phyloP scores from a whole-genome alignment of 208 protist species.

The Wallacemonas sp. region DNA sequence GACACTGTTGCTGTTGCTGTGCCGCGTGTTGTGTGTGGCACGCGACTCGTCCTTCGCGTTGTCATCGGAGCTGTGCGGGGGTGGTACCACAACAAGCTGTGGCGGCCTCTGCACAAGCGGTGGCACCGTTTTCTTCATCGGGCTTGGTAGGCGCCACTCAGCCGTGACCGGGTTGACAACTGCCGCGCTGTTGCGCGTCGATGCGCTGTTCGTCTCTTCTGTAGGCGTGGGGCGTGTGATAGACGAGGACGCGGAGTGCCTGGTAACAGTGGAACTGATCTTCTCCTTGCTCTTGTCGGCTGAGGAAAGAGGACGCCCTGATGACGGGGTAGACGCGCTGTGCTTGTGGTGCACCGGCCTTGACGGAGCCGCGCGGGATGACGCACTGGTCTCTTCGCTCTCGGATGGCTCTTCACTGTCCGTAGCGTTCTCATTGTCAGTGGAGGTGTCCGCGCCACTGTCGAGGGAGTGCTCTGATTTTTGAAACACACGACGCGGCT shows the following conservation, averaged over 20 bases:
- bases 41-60: not conserved
- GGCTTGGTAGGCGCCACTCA: slow-evolving; percentile 8
- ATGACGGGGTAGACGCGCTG: not conserved
- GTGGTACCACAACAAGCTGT: not conserved
- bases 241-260: not conserved
- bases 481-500: no score
- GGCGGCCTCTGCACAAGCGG: not conserved
- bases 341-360: not conserved
- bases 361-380: not conserved
- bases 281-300: not conserved
- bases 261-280: not conserved
- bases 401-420: no score
- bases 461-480: no score
- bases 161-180: slow-evolving; percentile 10
- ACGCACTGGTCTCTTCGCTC: no score
- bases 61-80: not conserved
- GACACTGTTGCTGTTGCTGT: not conserved
- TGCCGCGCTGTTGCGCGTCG: not conserved
- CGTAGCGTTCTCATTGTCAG: no score
- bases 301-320: not conserved
- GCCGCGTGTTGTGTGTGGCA: not conserved
- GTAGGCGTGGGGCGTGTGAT: not conserved
- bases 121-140: not conserved
- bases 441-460: no score
- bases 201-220: not conserved